These are phyloP conservation scores for Phytophthora macrochlamydospora DNA, from an alignment of 352 stramenopile species.

Conservation along the genomic window DNA sequence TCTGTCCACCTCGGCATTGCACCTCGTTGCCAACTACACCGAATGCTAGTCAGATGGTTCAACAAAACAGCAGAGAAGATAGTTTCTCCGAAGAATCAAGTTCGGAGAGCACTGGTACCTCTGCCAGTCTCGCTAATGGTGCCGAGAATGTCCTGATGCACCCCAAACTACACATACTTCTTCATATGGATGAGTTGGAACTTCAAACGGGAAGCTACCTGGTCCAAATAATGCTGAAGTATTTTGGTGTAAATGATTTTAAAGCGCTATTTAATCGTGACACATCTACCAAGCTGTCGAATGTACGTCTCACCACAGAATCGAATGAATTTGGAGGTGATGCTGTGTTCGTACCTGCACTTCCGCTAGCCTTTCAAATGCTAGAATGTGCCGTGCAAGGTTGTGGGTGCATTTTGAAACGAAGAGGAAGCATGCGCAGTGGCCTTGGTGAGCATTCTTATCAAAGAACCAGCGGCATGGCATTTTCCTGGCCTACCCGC, in stretches of 20 bases:
- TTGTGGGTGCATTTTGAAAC: constrained; percentile 48
- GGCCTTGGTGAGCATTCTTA: too few species aligned
- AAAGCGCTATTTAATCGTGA: constrained; percentile 16
- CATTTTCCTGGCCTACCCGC: constrained; percentile 14
- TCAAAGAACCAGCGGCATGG: too few species aligned
- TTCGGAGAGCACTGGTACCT: constrained; percentile 7
- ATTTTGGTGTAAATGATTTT: constrained; percentile 18
- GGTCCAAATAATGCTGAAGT: constrained; percentile 40
- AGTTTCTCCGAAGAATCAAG: constrained; percentile 27
- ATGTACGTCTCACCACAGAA: constrained; percentile 63
- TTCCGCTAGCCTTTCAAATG: constrained; percentile 74
- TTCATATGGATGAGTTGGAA: constrained; percentile 60
- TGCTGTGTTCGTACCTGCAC: constrained; percentile 64
- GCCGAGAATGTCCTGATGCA: neutral
- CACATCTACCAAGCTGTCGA: constrained; percentile 35
- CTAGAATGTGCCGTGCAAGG: constrained; percentile 69
- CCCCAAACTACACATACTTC: constrained; percentile 37
- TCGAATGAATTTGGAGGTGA: constrained; percentile 67
- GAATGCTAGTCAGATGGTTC: constrained; percentile 3
- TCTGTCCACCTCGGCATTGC: constrained; percentile 39
- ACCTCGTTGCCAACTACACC: constrained; percentile 23
- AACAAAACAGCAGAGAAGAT: constrained; percentile 10
- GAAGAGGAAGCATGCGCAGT: neutral
- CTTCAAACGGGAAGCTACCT: constrained; percentile 46
- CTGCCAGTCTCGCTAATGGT: neutral